Percentiles rank a stretch among this genome's conserved stretches.
Evolutionary conservation across 306 rosid species (phyloP).

Genomic region (Carpinus viminea): DNA sequence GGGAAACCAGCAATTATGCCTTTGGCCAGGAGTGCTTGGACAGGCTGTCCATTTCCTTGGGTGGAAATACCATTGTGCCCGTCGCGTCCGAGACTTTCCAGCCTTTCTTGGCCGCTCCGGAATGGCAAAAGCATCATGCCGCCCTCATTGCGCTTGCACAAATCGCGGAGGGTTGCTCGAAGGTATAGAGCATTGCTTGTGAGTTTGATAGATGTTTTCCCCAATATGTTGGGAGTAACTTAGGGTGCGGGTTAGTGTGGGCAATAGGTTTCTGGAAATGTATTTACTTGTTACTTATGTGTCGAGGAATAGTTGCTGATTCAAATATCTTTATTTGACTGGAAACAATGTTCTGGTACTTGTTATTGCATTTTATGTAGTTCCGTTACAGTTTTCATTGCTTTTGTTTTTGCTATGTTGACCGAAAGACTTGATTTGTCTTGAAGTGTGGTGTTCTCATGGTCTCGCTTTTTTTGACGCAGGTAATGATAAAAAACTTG

Average conservation of each 20-base stretch:
- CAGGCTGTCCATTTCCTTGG: slow-evolving; percentile 56
- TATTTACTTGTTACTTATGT: too few relatives aligned
- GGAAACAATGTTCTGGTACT: background rate
- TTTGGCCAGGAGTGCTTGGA: slow-evolving; percentile 79
- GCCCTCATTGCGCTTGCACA: slow-evolving; percentile 68
- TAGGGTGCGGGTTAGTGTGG: too few relatives aligned
- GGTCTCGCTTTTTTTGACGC: slow-evolving; percentile 11
- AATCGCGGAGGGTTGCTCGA: slow-evolving; percentile 75
- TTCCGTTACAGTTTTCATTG: background rate
- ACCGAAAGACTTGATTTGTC: background rate
- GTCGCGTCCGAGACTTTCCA: slow-evolving; percentile 67
- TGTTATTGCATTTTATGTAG: background rate
- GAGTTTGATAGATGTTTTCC: background rate
- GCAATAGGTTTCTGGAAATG: too few relatives aligned
- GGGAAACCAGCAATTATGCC: slow-evolving; percentile 62
- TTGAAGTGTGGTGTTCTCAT: background rate
- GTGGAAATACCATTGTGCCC: slow-evolving; percentile 64
- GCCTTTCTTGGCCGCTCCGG: slow-evolving; percentile 58
- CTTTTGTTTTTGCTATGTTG: background rate
- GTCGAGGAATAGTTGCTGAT: too few relatives aligned
- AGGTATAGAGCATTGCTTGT: slow-evolving; percentile 35
- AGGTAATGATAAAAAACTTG: slow-evolving; percentile 69
- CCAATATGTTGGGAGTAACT: too few relatives aligned
- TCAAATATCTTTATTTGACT: background rate
- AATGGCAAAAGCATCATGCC: slow-evolving; percentile 76